Conservation (phyloP, 2,329 filamentous ascomycete species). For the Plectosphaerella cucumerina region DNA sequence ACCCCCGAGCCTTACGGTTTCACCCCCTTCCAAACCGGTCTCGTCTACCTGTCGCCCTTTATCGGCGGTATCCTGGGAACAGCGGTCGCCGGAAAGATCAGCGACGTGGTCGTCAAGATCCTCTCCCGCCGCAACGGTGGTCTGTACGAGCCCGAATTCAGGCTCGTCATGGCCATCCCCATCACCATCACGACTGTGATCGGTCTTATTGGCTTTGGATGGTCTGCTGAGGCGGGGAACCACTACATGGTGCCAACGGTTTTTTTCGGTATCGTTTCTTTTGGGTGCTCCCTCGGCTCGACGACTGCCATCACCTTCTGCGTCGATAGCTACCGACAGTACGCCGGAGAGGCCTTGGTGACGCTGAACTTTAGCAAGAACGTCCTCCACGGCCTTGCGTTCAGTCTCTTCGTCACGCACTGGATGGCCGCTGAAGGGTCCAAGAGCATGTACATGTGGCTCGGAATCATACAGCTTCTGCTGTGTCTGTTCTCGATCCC, state of each 20-base stretch:
- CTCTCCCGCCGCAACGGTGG: conserved; percentile 88
- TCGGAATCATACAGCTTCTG: conserved; percentile 81
- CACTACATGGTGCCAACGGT: conserved; percentile 88
- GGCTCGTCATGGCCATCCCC: conserved; percentile 81
- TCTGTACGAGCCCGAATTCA: conserved; percentile 81
- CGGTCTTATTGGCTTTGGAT: conserved; percentile 92
- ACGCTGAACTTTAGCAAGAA: conserved; percentile 96
- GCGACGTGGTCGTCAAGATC: conserved; percentile 75
- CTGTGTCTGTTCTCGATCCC: conserved; percentile 74
- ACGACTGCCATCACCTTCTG: conserved; percentile 93
- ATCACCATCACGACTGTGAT: conserved; percentile 74
- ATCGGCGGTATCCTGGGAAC: conserved; percentile 84
- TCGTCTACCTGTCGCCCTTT: conserved; percentile 89
- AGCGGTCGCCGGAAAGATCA: conserved; percentile 82
- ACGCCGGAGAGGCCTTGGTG: conserved; percentile 89
- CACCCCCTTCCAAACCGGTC: conserved; percentile 70
- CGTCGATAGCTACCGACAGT: conserved; percentile 88
- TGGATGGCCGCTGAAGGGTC: conserved; percentile 77
- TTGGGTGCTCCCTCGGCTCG: conserved; percentile 84
- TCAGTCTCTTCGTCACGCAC: conserved; percentile 79
- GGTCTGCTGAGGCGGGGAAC: conserved; percentile 73
- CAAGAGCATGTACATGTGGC: conserved; percentile 73
- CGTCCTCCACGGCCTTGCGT: conserved; percentile 83
- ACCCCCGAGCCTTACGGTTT: conserved; percentile 71
- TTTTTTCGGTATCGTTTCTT: conserved; percentile 89